A percentile compares a stretch with the other conserved stretches of the same genome.
Evolutionary conservation across 1,139 yeast genomes (phyloP).

Genomic region (Kurtzmaniella natalensis): DNA sequence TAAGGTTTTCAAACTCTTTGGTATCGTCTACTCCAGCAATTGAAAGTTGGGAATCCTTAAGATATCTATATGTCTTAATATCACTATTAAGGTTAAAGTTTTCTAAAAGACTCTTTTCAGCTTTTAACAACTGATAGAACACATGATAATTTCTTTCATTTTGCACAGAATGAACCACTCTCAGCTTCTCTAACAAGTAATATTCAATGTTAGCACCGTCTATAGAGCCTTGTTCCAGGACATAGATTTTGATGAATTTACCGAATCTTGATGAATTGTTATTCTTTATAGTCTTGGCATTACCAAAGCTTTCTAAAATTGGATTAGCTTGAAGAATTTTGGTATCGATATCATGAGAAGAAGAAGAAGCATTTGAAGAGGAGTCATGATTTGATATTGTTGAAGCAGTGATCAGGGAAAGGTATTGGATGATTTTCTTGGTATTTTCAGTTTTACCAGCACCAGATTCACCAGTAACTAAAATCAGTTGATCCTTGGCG

Average conservation of each 20-base stretch:
- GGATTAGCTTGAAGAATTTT: conserved; percentile 94
- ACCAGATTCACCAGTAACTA: conserved; percentile 98
- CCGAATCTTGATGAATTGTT: conserved; percentile 97
- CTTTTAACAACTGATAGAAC: conserved; percentile 74
- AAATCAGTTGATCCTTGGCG: conserved; percentile 76
- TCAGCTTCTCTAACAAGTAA: conserved; percentile 88
- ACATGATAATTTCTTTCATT: conserved; percentile 89
- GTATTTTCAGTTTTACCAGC: conserved; percentile 98
- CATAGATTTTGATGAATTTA: conserved; percentile 86
- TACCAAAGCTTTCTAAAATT: conserved; percentile 92
- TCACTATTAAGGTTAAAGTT: conserved; percentile 46
- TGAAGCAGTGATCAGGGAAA: conserved; percentile 63
- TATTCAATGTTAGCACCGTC: conserved; percentile 92
- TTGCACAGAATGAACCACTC: conserved; percentile 77
- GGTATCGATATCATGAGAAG: conserved; percentile 53
- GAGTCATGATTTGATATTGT: too few species aligned
- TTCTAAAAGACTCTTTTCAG: conserved; percentile 39
- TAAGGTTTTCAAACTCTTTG: conserved; percentile 56
- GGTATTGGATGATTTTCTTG: conserved; percentile 89
- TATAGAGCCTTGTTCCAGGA: conserved; percentile 59
- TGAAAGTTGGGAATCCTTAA: conserved; percentile 48
- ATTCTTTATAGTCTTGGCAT: conserved; percentile 92
- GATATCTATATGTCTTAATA: conserved; percentile 50
- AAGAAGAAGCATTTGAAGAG: conserved; percentile 18
- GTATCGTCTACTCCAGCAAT: conserved; percentile 75